Evolutionary conservation across 352 stramenopile species (phyloP).

Genomic region (Paralagenidium karlingii): DNA sequence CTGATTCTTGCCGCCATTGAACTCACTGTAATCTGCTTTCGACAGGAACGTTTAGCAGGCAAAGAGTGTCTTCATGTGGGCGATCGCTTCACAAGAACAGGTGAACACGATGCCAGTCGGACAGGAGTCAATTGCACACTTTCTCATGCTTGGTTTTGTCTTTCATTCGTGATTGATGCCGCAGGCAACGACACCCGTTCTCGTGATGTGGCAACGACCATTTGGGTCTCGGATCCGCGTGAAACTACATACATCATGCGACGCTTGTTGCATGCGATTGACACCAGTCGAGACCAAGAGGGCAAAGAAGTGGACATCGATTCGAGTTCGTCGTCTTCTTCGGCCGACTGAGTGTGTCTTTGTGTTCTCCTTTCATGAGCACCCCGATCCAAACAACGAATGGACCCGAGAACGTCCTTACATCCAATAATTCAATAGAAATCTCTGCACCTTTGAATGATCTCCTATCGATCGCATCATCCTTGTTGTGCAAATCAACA

Average conservation of each 20-base stretch:
- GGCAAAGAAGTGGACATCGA: too few relatives aligned
- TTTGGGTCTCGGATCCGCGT: slow-evolving; percentile 92
- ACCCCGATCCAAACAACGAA: too few relatives aligned
- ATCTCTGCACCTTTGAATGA: too few relatives aligned
- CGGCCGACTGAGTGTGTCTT: too few relatives aligned
- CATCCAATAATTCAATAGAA: too few relatives aligned
- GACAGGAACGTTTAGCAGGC: slow-evolving; percentile 13
- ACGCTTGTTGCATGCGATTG: slow-evolving; percentile 71
- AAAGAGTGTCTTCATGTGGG: slow-evolving; percentile 92
- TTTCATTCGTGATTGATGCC: neutral
- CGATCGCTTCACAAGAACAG: slow-evolving; percentile 81
- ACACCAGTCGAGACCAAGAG: slow-evolving; percentile 21
- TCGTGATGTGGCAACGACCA: slow-evolving; percentile 83
- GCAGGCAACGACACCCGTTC: slow-evolving; percentile 92
- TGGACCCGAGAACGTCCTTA: too few relatives aligned
- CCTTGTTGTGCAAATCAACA: too few relatives aligned
- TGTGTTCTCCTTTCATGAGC: too few relatives aligned
- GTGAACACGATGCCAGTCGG: slow-evolving; percentile 2
- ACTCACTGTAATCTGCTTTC: neutral
- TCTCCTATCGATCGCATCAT: too few relatives aligned
- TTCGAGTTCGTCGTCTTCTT: too few relatives aligned
- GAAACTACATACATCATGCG: slow-evolving; percentile 94
- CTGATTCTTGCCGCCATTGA: neutral
- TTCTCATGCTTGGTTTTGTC: neutral
- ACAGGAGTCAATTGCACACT: neutral